Conservation (phyloP, 1,284 basidiomycete genomes). For the Moniliophthora roreri region DNA sequence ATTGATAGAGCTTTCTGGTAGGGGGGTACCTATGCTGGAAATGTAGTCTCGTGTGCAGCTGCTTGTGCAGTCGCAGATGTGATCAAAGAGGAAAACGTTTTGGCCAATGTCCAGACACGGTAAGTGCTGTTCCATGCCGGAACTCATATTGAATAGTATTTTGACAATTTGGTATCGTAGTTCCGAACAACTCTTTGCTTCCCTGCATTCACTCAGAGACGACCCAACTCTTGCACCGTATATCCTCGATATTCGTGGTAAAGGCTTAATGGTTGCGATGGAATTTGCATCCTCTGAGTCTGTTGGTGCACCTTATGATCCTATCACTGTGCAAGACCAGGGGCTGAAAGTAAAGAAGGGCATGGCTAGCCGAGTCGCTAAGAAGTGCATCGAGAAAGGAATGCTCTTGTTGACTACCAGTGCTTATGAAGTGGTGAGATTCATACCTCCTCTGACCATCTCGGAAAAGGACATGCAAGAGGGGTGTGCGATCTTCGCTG, state of each 20-base stretch:
- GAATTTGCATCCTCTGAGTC: slow-evolving; percentile 71
- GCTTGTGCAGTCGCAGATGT: slow-evolving; percentile 80
- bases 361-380: slow-evolving; percentile 75
- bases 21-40: slow-evolving; percentile 92
- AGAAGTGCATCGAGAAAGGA: slow-evolving; percentile 82
- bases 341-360: slow-evolving; percentile 37
- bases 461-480: slow-evolving; percentile 38
- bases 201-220: slow-evolving; percentile 54
- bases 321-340: slow-evolving; percentile 27
- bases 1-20: slow-evolving; percentile 25
- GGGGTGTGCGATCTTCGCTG: slow-evolving; percentile 42
- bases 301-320: slow-evolving; percentile 39
- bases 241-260: slow-evolving; percentile 78
- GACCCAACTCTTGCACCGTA: slow-evolving; percentile 50
- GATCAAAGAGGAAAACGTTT: slow-evolving; percentile 75
- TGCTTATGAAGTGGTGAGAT: slow-evolving; percentile 77
- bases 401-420: slow-evolving; percentile 81
- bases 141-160: neutral
- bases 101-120: slow-evolving; percentile 78
- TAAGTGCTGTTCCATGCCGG: slow-evolving; percentile 28
- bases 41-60: slow-evolving; percentile 87
- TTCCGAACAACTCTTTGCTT: slow-evolving; percentile 70
- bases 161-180: slow-evolving; percentile 32
- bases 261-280: slow-evolving; percentile 79
- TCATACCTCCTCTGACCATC: slow-evolving; percentile 63